Conservation (phyloP, 140 eudicot species). For the Senecio squalidus region DNA sequence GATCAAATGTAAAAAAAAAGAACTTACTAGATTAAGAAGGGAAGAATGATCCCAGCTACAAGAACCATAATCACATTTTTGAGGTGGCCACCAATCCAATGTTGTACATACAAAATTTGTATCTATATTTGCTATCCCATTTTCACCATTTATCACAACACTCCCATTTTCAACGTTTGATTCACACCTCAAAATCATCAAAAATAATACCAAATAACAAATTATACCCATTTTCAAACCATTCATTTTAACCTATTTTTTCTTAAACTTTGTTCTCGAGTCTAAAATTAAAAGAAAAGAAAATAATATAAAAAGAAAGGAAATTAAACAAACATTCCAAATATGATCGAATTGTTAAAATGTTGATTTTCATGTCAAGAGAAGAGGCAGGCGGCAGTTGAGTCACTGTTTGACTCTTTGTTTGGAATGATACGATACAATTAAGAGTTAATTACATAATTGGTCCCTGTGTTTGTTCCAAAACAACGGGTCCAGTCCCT, state of each 20-base stretch:
- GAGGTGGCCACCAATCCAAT: slow-evolving; percentile 96
- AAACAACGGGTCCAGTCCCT: too few relatives aligned
- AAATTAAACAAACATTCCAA: too few relatives aligned
- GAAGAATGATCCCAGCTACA: slow-evolving; percentile 85
- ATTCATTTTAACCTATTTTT: slow-evolving; percentile 1
- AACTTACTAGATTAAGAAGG: slow-evolving; percentile 61
- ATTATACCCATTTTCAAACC: slow-evolving; percentile 37
- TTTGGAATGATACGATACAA: too few relatives aligned
- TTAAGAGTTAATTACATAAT: too few relatives aligned
- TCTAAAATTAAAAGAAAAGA: too few relatives aligned
- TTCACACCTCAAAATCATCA: slow-evolving; percentile 11
- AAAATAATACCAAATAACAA: slow-evolving; percentile 25
- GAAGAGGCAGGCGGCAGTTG: too few relatives aligned
- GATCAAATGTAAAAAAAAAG: not conserved
- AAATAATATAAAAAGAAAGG: too few relatives aligned
- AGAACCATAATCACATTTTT: slow-evolving; percentile 88
- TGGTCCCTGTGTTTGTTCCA: too few relatives aligned
- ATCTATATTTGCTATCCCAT: slow-evolving; percentile 49
- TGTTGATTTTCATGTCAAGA: too few relatives aligned
- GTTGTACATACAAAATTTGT: slow-evolving; percentile 70
- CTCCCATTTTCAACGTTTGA: slow-evolving; percentile 33
- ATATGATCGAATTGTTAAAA: too few relatives aligned
- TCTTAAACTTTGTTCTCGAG: too few relatives aligned
- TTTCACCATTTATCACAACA: slow-evolving; percentile 48
- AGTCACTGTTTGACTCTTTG: too few relatives aligned